Percentiles rank a stretch among this genome's conserved stretches.
Evolutionary conservation across 208 protist species (phyloP).

Genomic region (Trypanosoma brucei): DNA sequence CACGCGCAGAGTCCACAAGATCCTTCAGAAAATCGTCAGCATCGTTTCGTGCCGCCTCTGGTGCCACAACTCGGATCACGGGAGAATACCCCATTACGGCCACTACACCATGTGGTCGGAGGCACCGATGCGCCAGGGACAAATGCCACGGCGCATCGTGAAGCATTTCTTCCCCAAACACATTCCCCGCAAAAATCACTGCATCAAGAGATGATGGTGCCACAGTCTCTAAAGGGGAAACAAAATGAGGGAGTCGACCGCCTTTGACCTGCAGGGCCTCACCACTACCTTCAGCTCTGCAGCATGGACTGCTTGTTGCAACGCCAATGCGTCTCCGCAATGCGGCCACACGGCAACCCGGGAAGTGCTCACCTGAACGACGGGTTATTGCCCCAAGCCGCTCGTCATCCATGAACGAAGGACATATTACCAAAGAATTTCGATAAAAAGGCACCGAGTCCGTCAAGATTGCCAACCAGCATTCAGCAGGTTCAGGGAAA

Average conservation of each 20-base stretch:
- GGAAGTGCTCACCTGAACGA: constrained; percentile 50
- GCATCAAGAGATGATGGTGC: constrained; percentile 53
- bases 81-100: constrained; percentile 49
- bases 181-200: constrained; percentile 66
- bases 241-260: constrained; percentile 7
- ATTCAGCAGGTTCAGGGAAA: constrained; percentile 65
- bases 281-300: not conserved
- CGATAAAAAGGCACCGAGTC: constrained; percentile 77
- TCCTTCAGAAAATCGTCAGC: constrained; percentile 36
- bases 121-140: constrained; percentile 57
- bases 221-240: constrained; percentile 36
- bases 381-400: constrained; percentile 25
- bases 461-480: constrained; percentile 64
- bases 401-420: constrained; percentile 27
- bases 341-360: constrained; percentile 29
- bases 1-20: constrained; percentile 15
- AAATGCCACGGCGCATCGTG: constrained; percentile 76
- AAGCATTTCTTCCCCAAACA: constrained; percentile 73
- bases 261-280: not conserved
- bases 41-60: constrained; percentile 40
- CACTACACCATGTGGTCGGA: constrained; percentile 73
- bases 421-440: constrained; percentile 57
- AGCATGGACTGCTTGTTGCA: not conserved
- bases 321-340: constrained; percentile 16
- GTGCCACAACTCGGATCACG: constrained; percentile 32